Evolutionary conservation across 2,329 filamentous ascomycete species (phyloP).

Genomic region (Fusarium humuli): DNA sequence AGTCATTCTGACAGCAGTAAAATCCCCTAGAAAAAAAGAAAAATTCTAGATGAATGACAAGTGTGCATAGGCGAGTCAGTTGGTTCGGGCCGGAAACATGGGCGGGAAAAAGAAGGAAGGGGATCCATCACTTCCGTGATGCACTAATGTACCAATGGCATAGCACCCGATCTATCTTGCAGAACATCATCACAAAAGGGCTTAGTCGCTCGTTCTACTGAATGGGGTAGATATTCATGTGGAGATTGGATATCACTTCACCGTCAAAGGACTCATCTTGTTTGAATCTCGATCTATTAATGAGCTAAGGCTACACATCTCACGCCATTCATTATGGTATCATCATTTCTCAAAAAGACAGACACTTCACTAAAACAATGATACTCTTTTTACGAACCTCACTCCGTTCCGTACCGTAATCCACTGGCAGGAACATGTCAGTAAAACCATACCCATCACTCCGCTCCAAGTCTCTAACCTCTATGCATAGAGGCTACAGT

Average conservation of each 20-base stretch:
- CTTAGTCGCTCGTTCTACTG: neutral
- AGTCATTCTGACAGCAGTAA: neutral
- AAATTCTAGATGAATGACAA: slow-evolving; percentile 7
- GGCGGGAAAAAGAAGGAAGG: neutral
- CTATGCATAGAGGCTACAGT: slow-evolving; percentile 19
- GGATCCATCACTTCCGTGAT: slow-evolving; percentile 11
- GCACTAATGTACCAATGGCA: slow-evolving; percentile 31
- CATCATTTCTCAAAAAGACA: slow-evolving; percentile 3
- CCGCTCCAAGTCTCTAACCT: slow-evolving; percentile 34
- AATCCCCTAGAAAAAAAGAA: neutral
- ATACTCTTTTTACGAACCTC: slow-evolving; percentile 42
- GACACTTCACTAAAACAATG: slow-evolving; percentile 30
- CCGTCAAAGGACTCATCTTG: neutral
- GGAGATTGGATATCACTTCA: neutral
- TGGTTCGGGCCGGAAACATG: slow-evolving; percentile 10
- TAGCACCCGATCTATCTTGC: slow-evolving; percentile 25
- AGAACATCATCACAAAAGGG: slow-evolving; percentile 19
- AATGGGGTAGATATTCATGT: neutral
- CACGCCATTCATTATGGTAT: slow-evolving; percentile 8
- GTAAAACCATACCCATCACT: slow-evolving; percentile 22
- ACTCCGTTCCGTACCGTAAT: slow-evolving; percentile 28
- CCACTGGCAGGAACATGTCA: slow-evolving; percentile 22
- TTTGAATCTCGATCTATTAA: slow-evolving; percentile 9
- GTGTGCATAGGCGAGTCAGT: slow-evolving; percentile 19
- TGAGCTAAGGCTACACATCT: slow-evolving; percentile 1